Conservation (phyloP, 371 early-diverging fungal species). For the Mortierella sp. region DNA sequence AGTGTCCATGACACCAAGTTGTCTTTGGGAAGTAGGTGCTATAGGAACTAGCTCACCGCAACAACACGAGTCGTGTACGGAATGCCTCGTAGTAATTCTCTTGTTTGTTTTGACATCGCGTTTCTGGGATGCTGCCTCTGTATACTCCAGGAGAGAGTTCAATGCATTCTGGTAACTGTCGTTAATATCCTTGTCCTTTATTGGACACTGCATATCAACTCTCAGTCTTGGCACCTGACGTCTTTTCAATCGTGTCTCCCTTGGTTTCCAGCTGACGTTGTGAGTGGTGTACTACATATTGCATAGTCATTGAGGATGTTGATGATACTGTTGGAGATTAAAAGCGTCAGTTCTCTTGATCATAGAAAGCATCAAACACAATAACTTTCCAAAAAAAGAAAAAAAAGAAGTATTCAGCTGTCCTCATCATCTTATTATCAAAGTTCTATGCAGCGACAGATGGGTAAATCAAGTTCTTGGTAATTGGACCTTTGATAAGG, state of each 20-base stretch:
- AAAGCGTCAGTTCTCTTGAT: not conserved
- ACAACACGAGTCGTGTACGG: slow-evolving; percentile 83
- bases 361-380: not conserved
- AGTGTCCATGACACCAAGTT: no score
- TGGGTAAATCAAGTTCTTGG: slow-evolving; percentile 72
- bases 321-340: slow-evolving; percentile 55
- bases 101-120: slow-evolving; percentile 79
- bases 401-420: no score
- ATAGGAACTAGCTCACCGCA: slow-evolving; percentile 87
- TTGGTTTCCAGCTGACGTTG: slow-evolving; percentile 96
- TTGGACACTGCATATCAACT: slow-evolving; percentile 56
- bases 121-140: slow-evolving; percentile 61
- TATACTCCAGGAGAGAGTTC: slow-evolving; percentile 58
- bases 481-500: slow-evolving; percentile 68
- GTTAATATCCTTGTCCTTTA: slow-evolving; percentile 62
- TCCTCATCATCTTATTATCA: slow-evolving; percentile 80
- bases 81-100: slow-evolving; percentile 90
- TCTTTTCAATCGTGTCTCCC: slow-evolving; percentile 72
- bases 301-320: slow-evolving; percentile 95
- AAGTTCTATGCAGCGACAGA: slow-evolving; percentile 87
- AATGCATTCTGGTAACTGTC: slow-evolving; percentile 77
- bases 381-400: not conserved
- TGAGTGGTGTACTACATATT: slow-evolving; percentile 92
- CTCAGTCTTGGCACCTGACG: slow-evolving; percentile 38
- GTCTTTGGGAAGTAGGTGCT: no score